Conservation (phyloP, 2,329 filamentous ascomycete genomes). For the Elsinoe ampelina region DNA sequence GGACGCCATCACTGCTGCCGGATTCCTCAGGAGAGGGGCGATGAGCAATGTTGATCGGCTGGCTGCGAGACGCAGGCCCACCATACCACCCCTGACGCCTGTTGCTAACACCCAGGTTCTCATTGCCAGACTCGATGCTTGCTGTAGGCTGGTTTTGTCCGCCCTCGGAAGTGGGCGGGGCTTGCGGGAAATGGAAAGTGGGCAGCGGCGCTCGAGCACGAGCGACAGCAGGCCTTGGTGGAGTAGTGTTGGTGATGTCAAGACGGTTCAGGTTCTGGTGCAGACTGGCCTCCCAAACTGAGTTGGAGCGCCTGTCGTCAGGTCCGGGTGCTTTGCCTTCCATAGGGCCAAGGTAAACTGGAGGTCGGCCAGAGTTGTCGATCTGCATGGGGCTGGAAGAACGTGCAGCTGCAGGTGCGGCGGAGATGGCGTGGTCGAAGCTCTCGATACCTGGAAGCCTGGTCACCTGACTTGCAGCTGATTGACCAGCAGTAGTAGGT, state of each 20-base stretch:
- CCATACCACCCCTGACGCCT: slow-evolving; percentile 70
- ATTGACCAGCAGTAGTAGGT: slow-evolving; percentile 45
- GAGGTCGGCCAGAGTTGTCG: slow-evolving; percentile 44
- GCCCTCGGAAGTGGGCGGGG: background rate
- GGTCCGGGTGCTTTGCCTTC: slow-evolving; percentile 17
- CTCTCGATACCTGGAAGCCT: slow-evolving; percentile 85
- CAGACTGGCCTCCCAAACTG: slow-evolving; percentile 56
- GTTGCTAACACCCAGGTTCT: slow-evolving; percentile 41
- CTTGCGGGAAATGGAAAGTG: slow-evolving; percentile 18
- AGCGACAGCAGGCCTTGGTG: slow-evolving; percentile 18
- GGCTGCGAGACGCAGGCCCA: slow-evolving; percentile 34
- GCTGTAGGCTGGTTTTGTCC: background rate
- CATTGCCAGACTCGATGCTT: background rate
- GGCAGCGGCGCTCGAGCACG: slow-evolving; percentile 15
- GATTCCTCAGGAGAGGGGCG: slow-evolving; percentile 48
- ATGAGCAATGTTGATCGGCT: slow-evolving; percentile 19
- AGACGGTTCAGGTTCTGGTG: slow-evolving; percentile 58
- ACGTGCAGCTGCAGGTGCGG: slow-evolving; percentile 52
- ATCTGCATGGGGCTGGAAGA: slow-evolving; percentile 70
- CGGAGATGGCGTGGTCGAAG: slow-evolving; percentile 66
- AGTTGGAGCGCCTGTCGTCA: slow-evolving; percentile 44
- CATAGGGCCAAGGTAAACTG: slow-evolving; percentile 28
- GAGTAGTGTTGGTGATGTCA: slow-evolving; percentile 47
- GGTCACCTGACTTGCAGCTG: slow-evolving; percentile 50
- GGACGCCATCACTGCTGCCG: slow-evolving; percentile 46